These are phyloP conservation scores for Eucalyptus fibrosa DNA, from an alignment of 345 rosid genomes.

Conservation along the genomic window DNA sequence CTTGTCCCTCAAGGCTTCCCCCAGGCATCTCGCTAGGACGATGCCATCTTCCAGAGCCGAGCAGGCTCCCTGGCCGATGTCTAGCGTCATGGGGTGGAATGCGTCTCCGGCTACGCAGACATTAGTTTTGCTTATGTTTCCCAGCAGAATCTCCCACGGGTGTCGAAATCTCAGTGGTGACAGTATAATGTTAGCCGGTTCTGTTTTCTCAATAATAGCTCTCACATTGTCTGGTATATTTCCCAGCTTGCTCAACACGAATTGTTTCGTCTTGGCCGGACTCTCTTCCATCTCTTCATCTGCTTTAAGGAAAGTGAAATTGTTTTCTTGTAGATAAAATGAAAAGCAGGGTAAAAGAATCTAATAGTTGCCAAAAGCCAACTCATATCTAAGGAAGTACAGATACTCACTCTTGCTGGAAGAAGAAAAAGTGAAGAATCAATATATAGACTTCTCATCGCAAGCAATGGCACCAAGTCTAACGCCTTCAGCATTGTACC, in stretches of 20 bases:
- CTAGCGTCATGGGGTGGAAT: no score
- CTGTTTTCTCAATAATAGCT: slow-evolving; percentile 15
- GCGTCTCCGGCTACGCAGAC: no score
- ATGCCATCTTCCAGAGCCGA: no score
- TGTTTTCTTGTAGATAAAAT: not conserved
- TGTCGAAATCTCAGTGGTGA: not conserved
- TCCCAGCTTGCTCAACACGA: slow-evolving; percentile 6
- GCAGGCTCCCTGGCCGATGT: no score
- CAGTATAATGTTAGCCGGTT: slow-evolving; percentile 7
- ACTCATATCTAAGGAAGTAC: not conserved
- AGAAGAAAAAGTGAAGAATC: not conserved
- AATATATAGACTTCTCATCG: slow-evolving; percentile 7
- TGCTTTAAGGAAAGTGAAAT: not conserved
- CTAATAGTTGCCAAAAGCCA: not conserved
- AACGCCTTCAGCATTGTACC: slow-evolving; percentile 26
- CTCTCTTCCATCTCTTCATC: slow-evolving; percentile 7
- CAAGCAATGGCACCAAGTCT: slow-evolving; percentile 41
- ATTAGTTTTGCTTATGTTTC: no score
- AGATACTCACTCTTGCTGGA: not conserved
- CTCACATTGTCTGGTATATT: not conserved
- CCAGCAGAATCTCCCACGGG: no score
- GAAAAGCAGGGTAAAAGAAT: not conserved
- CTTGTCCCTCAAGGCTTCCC: no score
- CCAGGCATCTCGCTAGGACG: no score
- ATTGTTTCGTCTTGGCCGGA: slow-evolving; percentile 15